These are phyloP conservation scores for Colletotrichum tanaceti DNA, from an alignment of 2,329 filamentous ascomycete species.

Conservation along the genomic window DNA sequence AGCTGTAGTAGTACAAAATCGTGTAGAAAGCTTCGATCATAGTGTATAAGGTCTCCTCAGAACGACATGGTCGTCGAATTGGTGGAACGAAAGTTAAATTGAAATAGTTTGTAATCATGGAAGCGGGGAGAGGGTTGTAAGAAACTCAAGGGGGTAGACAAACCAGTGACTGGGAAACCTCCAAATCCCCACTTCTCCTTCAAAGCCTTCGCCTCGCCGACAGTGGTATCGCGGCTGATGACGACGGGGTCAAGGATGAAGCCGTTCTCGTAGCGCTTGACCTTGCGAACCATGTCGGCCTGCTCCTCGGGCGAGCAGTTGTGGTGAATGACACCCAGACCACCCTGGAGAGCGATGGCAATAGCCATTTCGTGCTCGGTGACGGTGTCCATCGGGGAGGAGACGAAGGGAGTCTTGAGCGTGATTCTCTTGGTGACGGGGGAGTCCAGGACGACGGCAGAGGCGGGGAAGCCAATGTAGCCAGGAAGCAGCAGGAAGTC, in stretches of 20 bases:
- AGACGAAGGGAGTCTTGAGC: conserved; percentile 96
- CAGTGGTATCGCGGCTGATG: conserved; percentile 86
- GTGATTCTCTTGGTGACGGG: conserved; percentile 95
- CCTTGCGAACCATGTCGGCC: conserved; percentile 98
- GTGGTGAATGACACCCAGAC: conserved; percentile 96
- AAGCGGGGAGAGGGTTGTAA: conserved; percentile 45
- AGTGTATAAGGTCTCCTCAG: conserved; percentile 73
- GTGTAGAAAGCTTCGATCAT: conserved; percentile 46
- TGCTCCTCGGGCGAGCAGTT: conserved; percentile 98
- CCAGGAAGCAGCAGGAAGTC: conserved; percentile 97
- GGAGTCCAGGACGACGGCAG: conserved; percentile 87
- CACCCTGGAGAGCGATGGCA: conserved; percentile 90
- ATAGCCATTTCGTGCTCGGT: conserved; percentile 99
- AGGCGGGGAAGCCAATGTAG: conserved; percentile 97
- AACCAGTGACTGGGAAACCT: conserved; percentile 98
- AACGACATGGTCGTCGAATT: conserved; percentile 82
- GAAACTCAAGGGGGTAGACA: conserved; percentile 55
- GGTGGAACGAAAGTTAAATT: conserved; percentile 99
- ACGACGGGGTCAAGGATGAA: conserved; percentile 98
- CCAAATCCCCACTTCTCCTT: conserved; percentile 99
- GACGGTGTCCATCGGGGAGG: conserved; percentile 99
- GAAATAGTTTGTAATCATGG: conserved; percentile 83
- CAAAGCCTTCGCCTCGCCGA: conserved; percentile 88
- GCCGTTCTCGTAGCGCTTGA: conserved; percentile 99
- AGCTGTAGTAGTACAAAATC: conserved; percentile 34